Conservation (phyloP, 192 early-diverging fungal species). For the Coemansia reversa region DNA sequence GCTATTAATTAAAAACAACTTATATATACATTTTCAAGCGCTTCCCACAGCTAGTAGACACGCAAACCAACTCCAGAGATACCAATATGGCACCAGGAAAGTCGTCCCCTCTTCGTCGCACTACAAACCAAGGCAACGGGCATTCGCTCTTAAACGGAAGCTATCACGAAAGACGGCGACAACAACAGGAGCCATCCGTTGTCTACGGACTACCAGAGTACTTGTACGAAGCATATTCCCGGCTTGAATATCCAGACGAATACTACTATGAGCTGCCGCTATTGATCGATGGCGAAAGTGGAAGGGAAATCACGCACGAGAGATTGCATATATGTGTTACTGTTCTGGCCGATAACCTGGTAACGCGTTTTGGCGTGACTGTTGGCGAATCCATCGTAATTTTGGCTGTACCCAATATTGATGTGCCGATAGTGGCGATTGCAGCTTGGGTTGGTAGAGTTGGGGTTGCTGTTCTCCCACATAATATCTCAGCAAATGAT, state of each 20-base stretch:
- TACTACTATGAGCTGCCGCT: conserved; percentile 5
- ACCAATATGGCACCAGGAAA: conserved; percentile 25
- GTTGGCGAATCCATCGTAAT: conserved; percentile 23
- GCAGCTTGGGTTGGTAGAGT: conserved; percentile 36
- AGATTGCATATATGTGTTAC: conserved; percentile 5
- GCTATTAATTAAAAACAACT: not conserved
- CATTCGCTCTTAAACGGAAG: conserved; percentile 4
- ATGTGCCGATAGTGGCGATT: conserved; percentile 25
- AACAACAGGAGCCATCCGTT: not conserved
- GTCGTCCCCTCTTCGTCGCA: conserved; percentile 7
- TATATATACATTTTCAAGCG: conserved; percentile 1
- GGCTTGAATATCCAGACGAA: conserved; percentile 6
- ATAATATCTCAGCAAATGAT: conserved; percentile 10
- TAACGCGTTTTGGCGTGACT: not conserved
- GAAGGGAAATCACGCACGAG: conserved; percentile 17
- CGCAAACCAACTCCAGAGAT: not conserved
- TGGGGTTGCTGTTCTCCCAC: conserved; percentile 25
- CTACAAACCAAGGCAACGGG: conserved; percentile 4
- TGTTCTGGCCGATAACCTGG: conserved; percentile 21
- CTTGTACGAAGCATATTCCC: conserved; percentile 24
- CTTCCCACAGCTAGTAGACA: not conserved
- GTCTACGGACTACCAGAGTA: conserved; percentile 32
- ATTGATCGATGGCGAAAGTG: conserved; percentile 22
- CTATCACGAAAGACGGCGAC: conserved; percentile 6
- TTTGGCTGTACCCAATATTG: conserved; percentile 21